Base-by-base conservation (phyloP, 2,329 filamentous ascomycete species). In the Emydomyces testavorans region DNA sequence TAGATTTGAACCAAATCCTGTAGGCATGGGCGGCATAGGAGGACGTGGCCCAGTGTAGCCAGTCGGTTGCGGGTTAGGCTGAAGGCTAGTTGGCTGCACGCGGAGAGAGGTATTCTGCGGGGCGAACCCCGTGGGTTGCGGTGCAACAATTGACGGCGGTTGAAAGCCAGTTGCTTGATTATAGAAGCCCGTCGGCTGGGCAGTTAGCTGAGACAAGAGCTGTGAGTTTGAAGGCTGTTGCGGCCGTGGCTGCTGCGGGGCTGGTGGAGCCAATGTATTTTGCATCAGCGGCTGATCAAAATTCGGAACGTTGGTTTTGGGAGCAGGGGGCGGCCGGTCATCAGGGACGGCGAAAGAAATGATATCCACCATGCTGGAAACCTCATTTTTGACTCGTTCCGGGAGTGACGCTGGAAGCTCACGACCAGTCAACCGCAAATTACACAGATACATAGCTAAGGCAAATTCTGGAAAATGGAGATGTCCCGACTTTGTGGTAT, bases 351-450 rank as follows among this genome's bases (percentile, higher is more conserved):
- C 87, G 63, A 98, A 98, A 51, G 88, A 94, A 62, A 98, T 98
- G 49, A 98, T 98, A 62, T 98, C 92, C 34, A 98, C 92, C 89
- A 98, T 96, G 67, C 92, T 94, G 2, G 90, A 96, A 15, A 98
- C 92, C 65, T 98, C 92, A 59, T 98, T 98, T 70, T 81, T 84
- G 55, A 98, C 82, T 50, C 79, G 83, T 26, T 95, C 88, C 0
- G 92, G 92, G 7, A 98, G 73, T 4, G 62, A 65, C 1, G 74
- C 61, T 0, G 92, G 92, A 20, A 98, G 67, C 0, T 81, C 73
- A 66, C 94, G 94, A 50, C 88, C 87, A 0, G 86, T 92, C 50
- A 96, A 73, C 64, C 83, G 92, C 56, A 98, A 63, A 62, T 96
- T 98, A 73, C 92, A 98, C 26, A 98, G 78, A 59, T 98, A 98